phyloP scores from a whole-genome alignment of 1,284 basidiomycete genomes.

The Volvariella surrecta region DNA sequence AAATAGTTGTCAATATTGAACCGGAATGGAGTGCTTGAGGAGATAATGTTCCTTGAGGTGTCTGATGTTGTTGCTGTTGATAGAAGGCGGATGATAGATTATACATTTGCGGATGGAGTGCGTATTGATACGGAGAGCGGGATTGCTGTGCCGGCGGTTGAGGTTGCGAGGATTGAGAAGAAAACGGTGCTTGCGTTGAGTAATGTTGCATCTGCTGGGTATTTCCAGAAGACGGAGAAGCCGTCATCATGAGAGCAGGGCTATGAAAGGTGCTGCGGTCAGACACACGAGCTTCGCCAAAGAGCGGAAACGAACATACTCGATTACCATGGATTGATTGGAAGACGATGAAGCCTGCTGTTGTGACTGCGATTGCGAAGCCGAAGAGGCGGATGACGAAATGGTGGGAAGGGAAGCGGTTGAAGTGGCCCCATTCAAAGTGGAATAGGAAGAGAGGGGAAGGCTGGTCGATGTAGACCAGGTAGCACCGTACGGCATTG shows the following conservation, averaged over 20 bases:
- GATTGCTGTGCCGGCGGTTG: slow-evolving; percentile 15
- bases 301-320: slow-evolving; percentile 28
- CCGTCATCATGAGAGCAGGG: slow-evolving; percentile 41
- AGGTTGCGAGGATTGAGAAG: slow-evolving; percentile 19
- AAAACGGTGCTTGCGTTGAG: slow-evolving; percentile 28
- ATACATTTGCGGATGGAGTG: slow-evolving; percentile 18
- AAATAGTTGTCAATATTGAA: slow-evolving; percentile 28
- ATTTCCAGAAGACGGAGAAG: slow-evolving; percentile 21
- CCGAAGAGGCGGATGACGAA: background rate
- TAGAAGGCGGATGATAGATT: slow-evolving; percentile 23
- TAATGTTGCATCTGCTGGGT: slow-evolving; percentile 22
- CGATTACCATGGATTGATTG: slow-evolving; percentile 34
- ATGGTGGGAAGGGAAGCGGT: slow-evolving; percentile 18
- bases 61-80: slow-evolving; percentile 25
- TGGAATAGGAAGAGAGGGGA: slow-evolving; percentile 66
- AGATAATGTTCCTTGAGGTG: slow-evolving; percentile 53
- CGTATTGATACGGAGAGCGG: slow-evolving; percentile 19
- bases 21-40: slow-evolving; percentile 60
- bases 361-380: slow-evolving; percentile 17
- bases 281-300: slow-evolving; percentile 6
- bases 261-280: slow-evolving; percentile 20
- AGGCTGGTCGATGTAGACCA: slow-evolving; percentile 40
- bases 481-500: slow-evolving; percentile 39
- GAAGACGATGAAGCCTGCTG: slow-evolving; percentile 8
- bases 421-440: slow-evolving; percentile 62